These are phyloP conservation scores for Butyriboletus loyo DNA, from an alignment of 768 basidiomycete species.

Conservation along the genomic window DNA sequence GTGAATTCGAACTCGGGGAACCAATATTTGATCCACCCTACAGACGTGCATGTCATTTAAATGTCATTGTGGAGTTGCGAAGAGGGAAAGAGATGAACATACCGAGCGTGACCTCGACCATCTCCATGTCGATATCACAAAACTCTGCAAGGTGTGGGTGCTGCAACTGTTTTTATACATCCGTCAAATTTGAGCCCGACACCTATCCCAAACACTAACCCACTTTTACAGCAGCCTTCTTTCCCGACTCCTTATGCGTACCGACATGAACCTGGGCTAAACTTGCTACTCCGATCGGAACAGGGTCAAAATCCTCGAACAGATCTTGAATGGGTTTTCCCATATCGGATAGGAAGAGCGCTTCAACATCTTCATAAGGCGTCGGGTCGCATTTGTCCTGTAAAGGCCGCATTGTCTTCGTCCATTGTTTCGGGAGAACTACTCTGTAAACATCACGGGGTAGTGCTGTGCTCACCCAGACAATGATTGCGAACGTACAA, in stretches of 20 bases:
- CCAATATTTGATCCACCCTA: slow-evolving; percentile 84
- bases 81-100: slow-evolving; percentile 10
- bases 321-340: slow-evolving; percentile 66
- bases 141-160: slow-evolving; percentile 94
- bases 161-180: slow-evolving; percentile 53
- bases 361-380: slow-evolving; percentile 70
- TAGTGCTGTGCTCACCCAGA: slow-evolving; percentile 21
- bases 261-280: slow-evolving; percentile 95
- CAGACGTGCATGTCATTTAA: background rate
- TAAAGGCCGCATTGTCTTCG: slow-evolving; percentile 52
- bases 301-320: slow-evolving; percentile 82
- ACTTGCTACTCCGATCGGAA: slow-evolving; percentile 93
- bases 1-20: slow-evolving; percentile 96
- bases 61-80: background rate
- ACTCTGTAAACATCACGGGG: slow-evolving; percentile 30
- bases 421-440: slow-evolving; percentile 66
- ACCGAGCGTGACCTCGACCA: slow-evolving; percentile 75
- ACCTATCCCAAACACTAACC: slow-evolving; percentile 8
- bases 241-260: slow-evolving; percentile 64
- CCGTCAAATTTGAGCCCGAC: slow-evolving; percentile 1
- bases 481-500: slow-evolving; percentile 36
- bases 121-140: slow-evolving; percentile 85
- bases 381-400: slow-evolving; percentile 96
- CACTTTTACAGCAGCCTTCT: slow-evolving; percentile 84
- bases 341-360: slow-evolving; percentile 77